A percentile compares a stretch with the other conserved stretches of the same genome.
phyloP scores from a whole-genome alignment of 345 rosid species.

The Euphorbia tirucalli region DNA sequence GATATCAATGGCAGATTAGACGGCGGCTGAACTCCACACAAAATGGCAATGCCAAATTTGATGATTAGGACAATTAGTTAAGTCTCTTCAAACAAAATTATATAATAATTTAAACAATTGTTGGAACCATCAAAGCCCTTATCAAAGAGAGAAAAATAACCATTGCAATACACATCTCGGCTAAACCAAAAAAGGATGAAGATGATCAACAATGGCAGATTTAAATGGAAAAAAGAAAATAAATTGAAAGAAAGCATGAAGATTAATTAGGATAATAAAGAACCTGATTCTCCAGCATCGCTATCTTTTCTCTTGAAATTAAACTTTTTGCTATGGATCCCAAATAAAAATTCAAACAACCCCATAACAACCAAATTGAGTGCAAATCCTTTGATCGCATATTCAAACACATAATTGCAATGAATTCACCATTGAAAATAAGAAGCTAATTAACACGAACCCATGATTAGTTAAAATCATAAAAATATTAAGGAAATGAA shows the following conservation, averaged over 20 bases:
- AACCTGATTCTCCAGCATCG: constrained; percentile 96
- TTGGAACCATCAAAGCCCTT: no score
- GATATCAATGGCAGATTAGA: not conserved
- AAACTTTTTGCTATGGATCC: constrained; percentile 46
- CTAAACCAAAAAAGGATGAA: not conserved
- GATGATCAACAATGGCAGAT: not conserved
- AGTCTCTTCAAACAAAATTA: no score
- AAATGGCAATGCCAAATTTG: constrained; percentile 2
- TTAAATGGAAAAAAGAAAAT: not conserved
- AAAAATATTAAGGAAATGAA: not conserved
- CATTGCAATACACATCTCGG: no score
- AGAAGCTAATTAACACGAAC: not conserved
- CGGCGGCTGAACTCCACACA: not conserved
- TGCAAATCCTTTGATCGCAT: constrained; percentile 2
- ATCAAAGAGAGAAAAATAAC: no score
- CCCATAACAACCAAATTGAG: constrained; percentile 14
- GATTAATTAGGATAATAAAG: not conserved
- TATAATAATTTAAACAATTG: no score
- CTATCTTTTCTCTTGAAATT: constrained; percentile 83
- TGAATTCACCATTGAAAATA: not conserved
- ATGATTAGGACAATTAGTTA: no score
- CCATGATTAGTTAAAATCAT: no score
- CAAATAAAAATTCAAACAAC: constrained; percentile 43
- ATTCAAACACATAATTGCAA: not conserved
- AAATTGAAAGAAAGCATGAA: not conserved